Base-by-base conservation (phyloP, 805 yeast genomes). In the Saccharomycopsis guyanensis region DNA sequence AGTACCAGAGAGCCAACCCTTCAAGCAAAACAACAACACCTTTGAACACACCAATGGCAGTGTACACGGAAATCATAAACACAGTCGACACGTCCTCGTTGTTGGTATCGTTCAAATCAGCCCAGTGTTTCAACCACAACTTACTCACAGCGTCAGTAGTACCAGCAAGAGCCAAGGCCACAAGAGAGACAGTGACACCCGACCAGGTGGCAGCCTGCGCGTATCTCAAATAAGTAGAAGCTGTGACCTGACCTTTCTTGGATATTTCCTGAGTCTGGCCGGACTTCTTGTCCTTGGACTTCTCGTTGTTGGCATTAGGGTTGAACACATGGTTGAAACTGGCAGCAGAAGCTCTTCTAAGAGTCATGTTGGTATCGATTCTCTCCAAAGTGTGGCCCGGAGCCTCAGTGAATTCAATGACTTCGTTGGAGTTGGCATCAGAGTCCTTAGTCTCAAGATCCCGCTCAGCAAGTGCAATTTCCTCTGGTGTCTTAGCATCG, bases 71-170 rank as follows among this genome's bases (percentile, higher is more conserved):
- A 49, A 80, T 73, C 46, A 63, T 57, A 5, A 75, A 72, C 38
- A 71, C 54, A 3, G 50, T 27, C 39, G 16, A 7, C 19, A 22
- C 23, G 16, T 33, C 36, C 37, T 58, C 53, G 22, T 66, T 67
- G 27, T 64, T 64, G 34, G 66, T 64, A 6, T 65, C 59, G 53
- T 74, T 74, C 29, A 57, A 53, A 54, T 80, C 86, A 1, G 87
- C 75, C 89, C 89, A 82, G 50, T 71, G 66, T 53, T 80, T 81
- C 54, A 82, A 66, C 81, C 86, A 79, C 57, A 76, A 76, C 57
- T 74, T 78, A 39, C 76, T 75, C 6, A 66, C 62, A 19, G 68
- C 55, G 16, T 63, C 61, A 40, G 63, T 57, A 12, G 73, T 59
- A 15, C 70, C 66, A 3, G 64, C 53, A 27, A 62, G 24, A 54